These are phyloP conservation scores for Powellomyces hirtus DNA, from an alignment of 192 early-diverging fungal species.

Conservation along the genomic window DNA sequence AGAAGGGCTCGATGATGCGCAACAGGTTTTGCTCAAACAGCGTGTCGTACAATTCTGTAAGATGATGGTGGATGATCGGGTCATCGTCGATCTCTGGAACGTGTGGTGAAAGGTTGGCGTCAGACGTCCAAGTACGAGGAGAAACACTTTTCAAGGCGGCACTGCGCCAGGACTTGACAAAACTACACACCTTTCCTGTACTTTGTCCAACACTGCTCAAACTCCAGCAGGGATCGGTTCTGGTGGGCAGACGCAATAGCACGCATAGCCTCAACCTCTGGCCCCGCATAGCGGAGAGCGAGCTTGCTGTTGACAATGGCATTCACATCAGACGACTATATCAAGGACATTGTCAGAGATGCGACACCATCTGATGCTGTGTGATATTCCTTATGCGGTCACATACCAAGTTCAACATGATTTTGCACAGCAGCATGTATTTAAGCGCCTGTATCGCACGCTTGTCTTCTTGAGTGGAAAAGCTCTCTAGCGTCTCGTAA, in stretches of 20 bases:
- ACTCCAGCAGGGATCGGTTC: conserved; percentile 94
- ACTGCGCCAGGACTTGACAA: too few species aligned
- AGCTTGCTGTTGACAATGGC: conserved; percentile 88
- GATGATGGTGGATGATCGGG: conserved; percentile 89
- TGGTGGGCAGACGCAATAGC: conserved; percentile 93
- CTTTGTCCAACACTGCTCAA: conserved; percentile 85
- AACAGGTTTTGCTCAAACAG: conserved; percentile 95
- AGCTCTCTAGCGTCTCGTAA: conserved; percentile 96
- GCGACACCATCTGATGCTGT: not conserved
- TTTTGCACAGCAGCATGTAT: conserved; percentile 99
- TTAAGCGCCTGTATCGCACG: conserved; percentile 88
- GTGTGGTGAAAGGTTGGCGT: not conserved
- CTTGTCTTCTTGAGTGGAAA: conserved; percentile 82
- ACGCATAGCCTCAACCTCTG: conserved; percentile 91
- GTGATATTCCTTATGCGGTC: not conserved
- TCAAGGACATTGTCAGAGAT: not conserved
- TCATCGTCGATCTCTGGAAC: conserved; percentile 82
- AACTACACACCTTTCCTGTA: conserved; percentile 73
- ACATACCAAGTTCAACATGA: conserved; percentile 93
- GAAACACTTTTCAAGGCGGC: too few species aligned
- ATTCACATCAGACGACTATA: conserved; percentile 89
- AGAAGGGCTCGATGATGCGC: conserved; percentile 97
- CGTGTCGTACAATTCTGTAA: conserved; percentile 92
- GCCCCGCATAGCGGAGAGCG: conserved; percentile 82
- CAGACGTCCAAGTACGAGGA: too few species aligned